Evolutionary conservation across 2,329 filamentous ascomycete genomes (phyloP), one percentile per base, ranked within the genome.

Genomic region (Metarhizium sp.): DNA sequence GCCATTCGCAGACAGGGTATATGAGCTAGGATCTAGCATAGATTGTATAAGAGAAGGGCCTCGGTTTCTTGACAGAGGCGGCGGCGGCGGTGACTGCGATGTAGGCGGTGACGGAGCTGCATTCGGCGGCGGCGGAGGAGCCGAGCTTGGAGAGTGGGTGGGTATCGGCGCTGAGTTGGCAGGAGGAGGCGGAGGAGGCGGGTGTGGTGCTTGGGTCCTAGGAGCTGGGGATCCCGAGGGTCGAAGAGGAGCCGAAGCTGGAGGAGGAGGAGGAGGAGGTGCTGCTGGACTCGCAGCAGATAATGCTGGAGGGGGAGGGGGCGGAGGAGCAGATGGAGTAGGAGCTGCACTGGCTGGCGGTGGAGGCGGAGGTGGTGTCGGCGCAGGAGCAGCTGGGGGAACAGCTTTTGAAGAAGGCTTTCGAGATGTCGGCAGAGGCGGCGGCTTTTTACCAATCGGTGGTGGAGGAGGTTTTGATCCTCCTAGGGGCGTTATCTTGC

Each of bases 381-480:
- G 71, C 55, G 68, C 70, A 36, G 63, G 71, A 56, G 65, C 69
- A 57, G 57, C 68, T 50, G 64, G 61, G 40, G 67, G 61, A 38
- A 67, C 62, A 11, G 67, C 65, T 25, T 61, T 67, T 47, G 66
- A 62, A 2, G 78, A 81, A 13, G 81, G 80, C 64, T 85, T 84
- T 60, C 83, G 75, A 55, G 77, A 81, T 57, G 75, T 77, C 53
- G 83, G 84, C 52, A 80, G 78, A 46, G 83, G 81, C 30, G 84
- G 83, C 40, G 81, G 82, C 65, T 91, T 91, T 76, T 90, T 91
- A 57, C 87, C 87, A 62, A 89, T 79, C 6, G 86, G 87, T 13
- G 88, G 88, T 34, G 90, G 90, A 40, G 90, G 90, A 55, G 74
- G 72, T 51, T 61, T 63, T 50, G 55, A 53, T 53, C 60, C 61